Evolutionary conservation across 2,329 filamentous ascomycete species (phyloP).

Genomic region (Didymosphaeria variabile): DNA sequence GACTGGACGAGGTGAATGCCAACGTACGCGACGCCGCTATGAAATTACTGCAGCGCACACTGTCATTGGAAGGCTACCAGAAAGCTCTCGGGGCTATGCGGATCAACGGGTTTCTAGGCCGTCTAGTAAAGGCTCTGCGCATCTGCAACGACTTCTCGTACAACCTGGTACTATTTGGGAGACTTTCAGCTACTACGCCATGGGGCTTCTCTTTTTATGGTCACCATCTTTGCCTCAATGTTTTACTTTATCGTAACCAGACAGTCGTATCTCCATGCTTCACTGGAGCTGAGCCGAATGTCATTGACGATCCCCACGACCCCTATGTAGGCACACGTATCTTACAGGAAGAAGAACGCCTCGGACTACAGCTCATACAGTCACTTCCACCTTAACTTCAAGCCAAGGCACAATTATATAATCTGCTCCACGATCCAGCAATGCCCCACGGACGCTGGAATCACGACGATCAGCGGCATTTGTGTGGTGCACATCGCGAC

Average conservation of each 20-base stretch:
- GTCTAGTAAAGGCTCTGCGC: constrained; percentile 67
- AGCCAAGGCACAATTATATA: constrained; percentile 64
- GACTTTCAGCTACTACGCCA: constrained; percentile 64
- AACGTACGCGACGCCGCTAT: constrained; percentile 59
- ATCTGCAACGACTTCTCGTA: constrained; percentile 80
- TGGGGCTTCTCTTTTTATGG: constrained; percentile 82
- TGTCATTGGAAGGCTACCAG: constrained; percentile 76
- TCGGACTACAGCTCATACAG: no score
- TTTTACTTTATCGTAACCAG: constrained; percentile 71
- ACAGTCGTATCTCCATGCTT: constrained; percentile 79
- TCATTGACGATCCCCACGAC: constrained; percentile 67
- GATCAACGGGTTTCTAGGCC: constrained; percentile 77
- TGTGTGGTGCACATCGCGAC: constrained; percentile 80
- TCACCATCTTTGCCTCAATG: constrained; percentile 78
- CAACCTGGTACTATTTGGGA: constrained; percentile 77
- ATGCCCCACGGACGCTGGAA: constrained; percentile 79
- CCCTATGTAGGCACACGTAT: constrained; percentile 51
- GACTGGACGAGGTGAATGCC: constrained; percentile 57
- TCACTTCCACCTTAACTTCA: constrained; percentile 49
- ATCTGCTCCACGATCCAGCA: constrained; percentile 66
- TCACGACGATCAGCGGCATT: constrained; percentile 79
- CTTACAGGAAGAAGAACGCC: no score
- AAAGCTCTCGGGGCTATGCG: constrained; percentile 76
- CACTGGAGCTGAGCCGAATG: constrained; percentile 80
- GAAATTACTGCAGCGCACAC: constrained; percentile 45